phyloP scores from a whole-genome alignment of 495 filamentous ascomycete genomes.

The Aspergillus wentii region DNA sequence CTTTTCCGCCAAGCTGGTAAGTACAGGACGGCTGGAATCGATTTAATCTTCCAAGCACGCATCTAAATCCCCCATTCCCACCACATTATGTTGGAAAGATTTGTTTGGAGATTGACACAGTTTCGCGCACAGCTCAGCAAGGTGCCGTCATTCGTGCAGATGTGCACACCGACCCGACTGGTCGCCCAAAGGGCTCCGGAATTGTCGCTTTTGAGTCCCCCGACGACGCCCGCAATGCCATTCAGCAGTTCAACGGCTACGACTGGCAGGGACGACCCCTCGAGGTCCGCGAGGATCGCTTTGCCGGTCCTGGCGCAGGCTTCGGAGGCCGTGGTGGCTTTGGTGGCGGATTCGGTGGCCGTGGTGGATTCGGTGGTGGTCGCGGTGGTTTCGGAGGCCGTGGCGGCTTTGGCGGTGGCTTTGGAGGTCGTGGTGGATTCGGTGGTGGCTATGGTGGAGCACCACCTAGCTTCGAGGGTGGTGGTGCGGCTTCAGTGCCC shows the following conservation, averaged over 20 bases:
- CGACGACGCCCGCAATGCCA: slow-evolving; percentile 92
- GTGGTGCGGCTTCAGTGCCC: slow-evolving; percentile 43
- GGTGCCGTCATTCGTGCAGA: slow-evolving; percentile 92
- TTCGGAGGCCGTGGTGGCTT: slow-evolving; percentile 43
- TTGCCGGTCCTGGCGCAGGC: slow-evolving; percentile 61
- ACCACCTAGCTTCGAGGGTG: slow-evolving; percentile 39
- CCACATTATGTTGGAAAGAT: too few species aligned
- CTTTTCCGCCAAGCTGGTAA: slow-evolving; percentile 97
- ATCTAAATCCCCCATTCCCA: too few species aligned
- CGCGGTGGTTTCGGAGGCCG: slow-evolving; percentile 35
- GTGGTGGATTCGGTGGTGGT: slow-evolving; percentile 50
- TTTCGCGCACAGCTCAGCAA: slow-evolving; percentile 54
- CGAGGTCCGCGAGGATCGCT: slow-evolving; percentile 95
- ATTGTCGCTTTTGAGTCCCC: slow-evolving; percentile 94
- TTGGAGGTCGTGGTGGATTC: slow-evolving; percentile 48
- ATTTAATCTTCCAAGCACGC: slow-evolving; percentile 15
- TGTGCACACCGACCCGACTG: slow-evolving; percentile 87
- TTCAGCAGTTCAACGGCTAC: slow-evolving; percentile 95
- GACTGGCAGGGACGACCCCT: slow-evolving; percentile 94
- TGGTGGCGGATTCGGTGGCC: slow-evolving; percentile 49
- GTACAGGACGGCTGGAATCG: slow-evolving; percentile 25
- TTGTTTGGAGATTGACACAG: slow-evolving; percentile 35
- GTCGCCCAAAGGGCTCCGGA: slow-evolving; percentile 89
- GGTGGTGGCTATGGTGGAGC: slow-evolving; percentile 48
- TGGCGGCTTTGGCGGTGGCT: slow-evolving; percentile 39